Evolutionary conservation across 2,329 filamentous ascomycete species (phyloP).

Genomic region (Cadophora gregata): DNA sequence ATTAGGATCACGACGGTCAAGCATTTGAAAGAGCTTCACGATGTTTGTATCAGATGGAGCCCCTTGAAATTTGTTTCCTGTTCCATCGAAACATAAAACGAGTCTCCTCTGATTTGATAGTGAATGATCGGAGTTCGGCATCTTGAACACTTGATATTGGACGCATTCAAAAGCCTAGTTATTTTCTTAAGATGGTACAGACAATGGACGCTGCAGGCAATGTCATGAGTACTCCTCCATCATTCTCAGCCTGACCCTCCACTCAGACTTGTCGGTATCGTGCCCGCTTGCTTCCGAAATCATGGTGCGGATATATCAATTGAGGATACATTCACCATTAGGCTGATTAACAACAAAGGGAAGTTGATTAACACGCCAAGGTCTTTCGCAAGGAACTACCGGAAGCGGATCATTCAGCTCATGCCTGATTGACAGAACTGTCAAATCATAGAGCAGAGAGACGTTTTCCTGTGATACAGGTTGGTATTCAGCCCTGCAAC

Average conservation of each 20-base stretch:
- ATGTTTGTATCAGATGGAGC: constrained; percentile 21
- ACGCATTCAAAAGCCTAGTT: no score
- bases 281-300: no score
- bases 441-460: not conserved
- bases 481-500: no score
- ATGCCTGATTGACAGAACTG: not conserved
- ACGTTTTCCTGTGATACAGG: not conserved
- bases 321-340: not conserved
- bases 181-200: no score
- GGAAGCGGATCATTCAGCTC: not conserved
- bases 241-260: no score
- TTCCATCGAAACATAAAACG: constrained; percentile 23
- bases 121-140: not conserved
- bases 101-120: constrained; percentile 1
- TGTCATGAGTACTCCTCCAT: no score
- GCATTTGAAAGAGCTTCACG: constrained; percentile 23
- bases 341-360: not conserved
- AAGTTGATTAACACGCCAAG: no score
- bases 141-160: not conserved
- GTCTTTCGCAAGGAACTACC: not conserved
- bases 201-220: no score
- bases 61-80: constrained; percentile 20
- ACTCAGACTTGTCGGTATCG: no score
- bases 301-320: no score
- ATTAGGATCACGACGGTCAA: constrained; percentile 10